A percentile compares a stretch with the other conserved stretches of the same genome.
phyloP scores from a whole-genome alignment of 768 basidiomycete species.

The Lactarius trivialis region DNA sequence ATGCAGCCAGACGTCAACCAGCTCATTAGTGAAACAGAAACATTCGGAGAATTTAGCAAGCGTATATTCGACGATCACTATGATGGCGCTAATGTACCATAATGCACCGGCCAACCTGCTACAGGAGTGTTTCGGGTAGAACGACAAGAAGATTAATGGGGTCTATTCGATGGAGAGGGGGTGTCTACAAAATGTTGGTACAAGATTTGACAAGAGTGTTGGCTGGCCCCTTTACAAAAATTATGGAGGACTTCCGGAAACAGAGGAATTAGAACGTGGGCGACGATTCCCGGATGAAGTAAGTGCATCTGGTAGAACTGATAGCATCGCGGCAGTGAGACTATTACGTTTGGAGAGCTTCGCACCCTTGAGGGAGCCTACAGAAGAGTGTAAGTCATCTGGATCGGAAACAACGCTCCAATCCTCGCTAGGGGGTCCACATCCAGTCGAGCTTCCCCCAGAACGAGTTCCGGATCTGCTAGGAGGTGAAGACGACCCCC shows the following conservation, averaged over 20 bases:
- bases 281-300: constrained; percentile 19
- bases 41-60: constrained; percentile 89
- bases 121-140: not conserved
- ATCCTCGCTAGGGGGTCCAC: constrained; percentile 59
- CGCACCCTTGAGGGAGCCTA: constrained; percentile 35
- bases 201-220: not conserved
- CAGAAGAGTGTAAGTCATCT: constrained; percentile 53
- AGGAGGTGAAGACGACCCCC: constrained; percentile 19
- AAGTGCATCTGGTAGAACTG: constrained; percentile 23
- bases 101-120: constrained; percentile 3
- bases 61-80: constrained; percentile 65
- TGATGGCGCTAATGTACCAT: constrained; percentile 27
- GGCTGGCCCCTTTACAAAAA: not conserved
- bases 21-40: constrained; percentile 58
- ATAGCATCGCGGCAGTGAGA: constrained; percentile 22
- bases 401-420: constrained; percentile 85
- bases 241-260: constrained; percentile 12
- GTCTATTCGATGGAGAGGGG: constrained; percentile 5
- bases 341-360: constrained; percentile 41
- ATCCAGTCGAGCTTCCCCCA: constrained; percentile 36
- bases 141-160: not conserved
- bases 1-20: constrained; percentile 86
- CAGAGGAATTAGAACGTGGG: constrained; percentile 15
- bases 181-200: not conserved
- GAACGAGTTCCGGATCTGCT: constrained; percentile 23